These are phyloP conservation scores for Pythium myriotylum DNA, from an alignment of 352 stramenopile species.

Conservation along the genomic window DNA sequence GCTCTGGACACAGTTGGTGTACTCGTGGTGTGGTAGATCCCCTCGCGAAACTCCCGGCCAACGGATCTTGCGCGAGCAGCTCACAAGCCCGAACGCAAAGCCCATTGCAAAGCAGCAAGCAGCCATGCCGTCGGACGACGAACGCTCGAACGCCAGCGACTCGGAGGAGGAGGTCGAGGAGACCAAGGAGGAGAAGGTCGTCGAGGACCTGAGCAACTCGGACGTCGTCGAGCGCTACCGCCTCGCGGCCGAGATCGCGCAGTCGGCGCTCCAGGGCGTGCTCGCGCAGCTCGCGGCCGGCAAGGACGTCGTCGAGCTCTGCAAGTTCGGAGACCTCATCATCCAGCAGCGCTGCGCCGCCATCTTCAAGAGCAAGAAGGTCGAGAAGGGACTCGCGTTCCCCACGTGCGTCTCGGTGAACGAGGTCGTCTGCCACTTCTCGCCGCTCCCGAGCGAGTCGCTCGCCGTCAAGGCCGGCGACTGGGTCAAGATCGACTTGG, in stretches of 20 bases:
- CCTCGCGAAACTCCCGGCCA: not conserved
- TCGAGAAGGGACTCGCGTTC: slow-evolving; percentile 99
- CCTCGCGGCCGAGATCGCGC: slow-evolving; percentile 98
- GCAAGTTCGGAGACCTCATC: slow-evolving; percentile 90
- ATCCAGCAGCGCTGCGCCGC: slow-evolving; percentile 82
- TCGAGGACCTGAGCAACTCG: slow-evolving; percentile 89
- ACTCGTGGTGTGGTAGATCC: slow-evolving; percentile 2
- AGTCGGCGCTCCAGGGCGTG: slow-evolving; percentile 96
- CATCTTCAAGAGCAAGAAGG: slow-evolving; percentile 97
- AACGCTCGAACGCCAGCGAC: slow-evolving; percentile 58
- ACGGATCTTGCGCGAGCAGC: not conserved
- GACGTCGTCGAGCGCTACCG: slow-evolving; percentile 98
- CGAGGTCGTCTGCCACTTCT: slow-evolving; percentile 99
- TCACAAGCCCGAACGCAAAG: no score
- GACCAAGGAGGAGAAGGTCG: slow-evolving; percentile 54
- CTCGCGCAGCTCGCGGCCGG: slow-evolving; percentile 93
- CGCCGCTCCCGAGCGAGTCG: slow-evolving; percentile 92
- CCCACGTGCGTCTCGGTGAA: slow-evolving; percentile 99
- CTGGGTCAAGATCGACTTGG: slow-evolving; percentile 96
- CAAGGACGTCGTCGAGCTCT: slow-evolving; percentile 96
- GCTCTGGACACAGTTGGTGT: not conserved
- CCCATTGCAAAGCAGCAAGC: slow-evolving; percentile 4
- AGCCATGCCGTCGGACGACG: slow-evolving; percentile 55
- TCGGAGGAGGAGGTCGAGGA: slow-evolving; percentile 79
- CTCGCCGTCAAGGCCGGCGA: slow-evolving; percentile 74